A percentile compares a stretch with the other conserved stretches of the same genome.
Evolutionary conservation across 768 basidiomycete species (phyloP).

Genomic region (Leucocoprinus birnbaumii): DNA sequence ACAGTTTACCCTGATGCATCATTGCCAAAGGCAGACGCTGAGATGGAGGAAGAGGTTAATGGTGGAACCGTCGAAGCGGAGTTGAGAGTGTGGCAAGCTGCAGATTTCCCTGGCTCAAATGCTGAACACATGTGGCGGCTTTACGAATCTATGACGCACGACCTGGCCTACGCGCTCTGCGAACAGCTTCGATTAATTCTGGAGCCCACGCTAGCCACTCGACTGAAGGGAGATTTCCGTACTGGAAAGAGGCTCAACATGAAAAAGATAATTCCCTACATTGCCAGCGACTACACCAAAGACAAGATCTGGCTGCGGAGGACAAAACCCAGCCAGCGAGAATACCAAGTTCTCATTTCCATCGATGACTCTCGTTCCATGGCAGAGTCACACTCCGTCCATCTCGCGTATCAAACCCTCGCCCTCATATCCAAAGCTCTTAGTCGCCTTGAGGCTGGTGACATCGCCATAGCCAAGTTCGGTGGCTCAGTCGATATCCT

Average conservation of each 20-base stretch:
- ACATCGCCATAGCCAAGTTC: constrained; percentile 88
- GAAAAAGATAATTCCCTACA: constrained; percentile 98
- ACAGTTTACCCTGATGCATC: constrained; percentile 22
- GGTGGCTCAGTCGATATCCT: constrained; percentile 86
- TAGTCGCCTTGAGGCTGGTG: constrained; percentile 91
- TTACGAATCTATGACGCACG: constrained; percentile 88
- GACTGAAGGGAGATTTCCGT: constrained; percentile 94
- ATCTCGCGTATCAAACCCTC: constrained; percentile 92
- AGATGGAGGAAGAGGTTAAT: constrained; percentile 26
- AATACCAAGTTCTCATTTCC: constrained; percentile 93
- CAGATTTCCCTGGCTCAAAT: constrained; percentile 49
- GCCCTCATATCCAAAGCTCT: constrained; percentile 90
- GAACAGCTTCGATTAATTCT: constrained; percentile 96
- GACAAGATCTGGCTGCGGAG: constrained; percentile 99
- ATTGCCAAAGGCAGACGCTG: constrained; percentile 23
- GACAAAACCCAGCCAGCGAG: constrained; percentile 89
- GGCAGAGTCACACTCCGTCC: constrained; percentile 89
- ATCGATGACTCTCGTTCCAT: constrained; percentile 97
- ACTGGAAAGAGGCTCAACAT: constrained; percentile 98
- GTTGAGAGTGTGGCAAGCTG: constrained; percentile 58
- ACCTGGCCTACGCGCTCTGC: constrained; percentile 88
- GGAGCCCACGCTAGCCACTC: constrained; percentile 90
- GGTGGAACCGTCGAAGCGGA: constrained; percentile 39
- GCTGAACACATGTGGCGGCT: constrained; percentile 86
- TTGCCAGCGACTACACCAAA: constrained; percentile 98